Base-by-base conservation (phyloP, 805 yeast genomes). In the Torulaspora quercuum region DNA sequence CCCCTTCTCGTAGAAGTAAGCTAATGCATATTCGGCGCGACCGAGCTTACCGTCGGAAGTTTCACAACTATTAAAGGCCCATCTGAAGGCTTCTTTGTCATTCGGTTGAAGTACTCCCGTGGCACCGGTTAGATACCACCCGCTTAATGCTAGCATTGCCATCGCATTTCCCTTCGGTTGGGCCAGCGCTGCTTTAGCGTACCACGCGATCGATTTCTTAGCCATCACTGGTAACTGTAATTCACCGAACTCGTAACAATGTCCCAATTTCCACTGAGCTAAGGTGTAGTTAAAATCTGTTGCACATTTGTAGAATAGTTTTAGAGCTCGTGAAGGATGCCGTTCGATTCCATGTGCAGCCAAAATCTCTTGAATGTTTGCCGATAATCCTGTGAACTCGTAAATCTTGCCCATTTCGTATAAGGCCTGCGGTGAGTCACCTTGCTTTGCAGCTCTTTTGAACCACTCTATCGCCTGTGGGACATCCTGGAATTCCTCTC, bases 111-210 rank as follows among this genome's bases (percentile, higher is more conserved):
- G 55, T 1, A 75, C 63, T 2, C 69, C 75, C 9, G 68, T 67
- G 0, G 76, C 77, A 2, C 94, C 94, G 0, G 87, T 78, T 8
- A 82, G 68, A 48, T 79, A 76, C 89, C 90, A 82, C 31, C 88
- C 88, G 41, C 82, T 75, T 22, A 83, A 61, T 0, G 85, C 86
- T 54, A 83, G 66, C 55, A 82, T 82, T 3, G 85, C 80, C 51
- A 79, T 75, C 0, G 80, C 69, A 49, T 81, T 80, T 10, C 80
- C 82, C 41, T 71, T 67, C 27, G 68, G 71, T 12, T 34, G 26
- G 12, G 42, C 46, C 11, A 37, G 40, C 2, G 88, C 86, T 3
- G 85, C 80, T 36, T 75, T 68, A 7, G 80, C 67, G 57, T 82
- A 84, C 89, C 90, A 84, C 9, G 82, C 82, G 32, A 83, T 70